Evolutionary conservation across 805 yeast species (phyloP).

Genomic region (Metschnikowia dekortorum): DNA sequence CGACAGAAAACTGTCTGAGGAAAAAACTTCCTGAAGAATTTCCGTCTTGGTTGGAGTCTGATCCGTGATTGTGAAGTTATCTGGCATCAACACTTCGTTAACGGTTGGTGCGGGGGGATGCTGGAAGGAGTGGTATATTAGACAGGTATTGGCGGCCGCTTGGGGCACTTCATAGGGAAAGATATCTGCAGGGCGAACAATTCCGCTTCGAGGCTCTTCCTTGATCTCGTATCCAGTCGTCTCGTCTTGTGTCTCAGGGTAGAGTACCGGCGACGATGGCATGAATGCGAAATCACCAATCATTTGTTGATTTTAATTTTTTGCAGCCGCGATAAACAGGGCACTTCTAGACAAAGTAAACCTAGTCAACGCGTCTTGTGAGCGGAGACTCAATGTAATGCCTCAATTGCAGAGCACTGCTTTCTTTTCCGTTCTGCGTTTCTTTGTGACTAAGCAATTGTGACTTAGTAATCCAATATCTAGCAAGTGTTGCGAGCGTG

Average conservation of each 20-base stretch:
- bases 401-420: too few species aligned
- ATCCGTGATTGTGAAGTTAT: background rate
- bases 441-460: background rate
- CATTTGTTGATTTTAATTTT: background rate
- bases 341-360: background rate
- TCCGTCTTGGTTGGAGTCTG: background rate
- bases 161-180: background rate
- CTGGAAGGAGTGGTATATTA: background rate
- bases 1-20: background rate
- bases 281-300: background rate
- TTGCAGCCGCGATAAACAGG: background rate
- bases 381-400: too few species aligned
- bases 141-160: background rate
- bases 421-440: background rate
- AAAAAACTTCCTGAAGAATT: background rate
- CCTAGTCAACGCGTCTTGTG: too few species aligned
- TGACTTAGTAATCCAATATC: background rate
- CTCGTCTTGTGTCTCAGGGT: background rate
- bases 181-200: conserved; percentile 1
- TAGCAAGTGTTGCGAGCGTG: background rate
- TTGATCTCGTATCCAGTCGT: background rate
- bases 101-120: background rate
- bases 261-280: background rate
- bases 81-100: background rate
- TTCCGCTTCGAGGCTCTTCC: background rate